phyloP scores from a whole-genome alignment of 192 early-diverging fungal genomes.

The Phlyctochytrium bullatum region DNA sequence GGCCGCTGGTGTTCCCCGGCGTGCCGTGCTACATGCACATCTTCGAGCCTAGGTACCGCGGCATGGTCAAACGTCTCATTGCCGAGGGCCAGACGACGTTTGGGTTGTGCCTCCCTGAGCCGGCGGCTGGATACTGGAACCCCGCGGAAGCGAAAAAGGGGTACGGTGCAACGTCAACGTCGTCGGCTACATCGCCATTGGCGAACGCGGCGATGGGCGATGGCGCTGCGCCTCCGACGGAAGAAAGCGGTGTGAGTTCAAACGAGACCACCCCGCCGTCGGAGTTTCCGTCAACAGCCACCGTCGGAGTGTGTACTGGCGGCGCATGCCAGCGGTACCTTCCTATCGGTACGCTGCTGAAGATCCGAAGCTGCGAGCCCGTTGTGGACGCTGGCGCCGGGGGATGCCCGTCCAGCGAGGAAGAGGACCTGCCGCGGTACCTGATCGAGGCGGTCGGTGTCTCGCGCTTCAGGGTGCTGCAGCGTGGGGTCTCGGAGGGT shows the following conservation, averaged over 20 bases:
- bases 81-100: slow-evolving; percentile 13
- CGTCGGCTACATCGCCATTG: neutral
- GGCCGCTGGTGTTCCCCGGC: slow-evolving; percentile 52
- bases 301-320: slow-evolving; percentile 4
- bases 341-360: neutral
- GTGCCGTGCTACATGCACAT: slow-evolving; percentile 60
- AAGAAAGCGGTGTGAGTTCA: neutral
- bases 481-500: slow-evolving; percentile 22
- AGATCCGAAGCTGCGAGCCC: slow-evolving; percentile 1
- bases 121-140: neutral
- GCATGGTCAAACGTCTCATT: slow-evolving; percentile 43
- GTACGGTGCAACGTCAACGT: neutral
- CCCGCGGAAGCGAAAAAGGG: too few species aligned
- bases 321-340: slow-evolving; percentile 4
- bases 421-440: slow-evolving; percentile 6
- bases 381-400: neutral
- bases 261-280: too few species aligned
- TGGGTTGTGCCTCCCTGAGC: slow-evolving; percentile 13
- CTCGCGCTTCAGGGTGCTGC: slow-evolving; percentile 27
- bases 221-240: neutral
- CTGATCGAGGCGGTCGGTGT: slow-evolving; percentile 17
- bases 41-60: slow-evolving; percentile 64
- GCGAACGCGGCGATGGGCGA: neutral
- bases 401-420: neutral
- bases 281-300: neutral